Evolutionary conservation across 2,329 filamentous ascomycete species (phyloP).

Genomic region (Aspergillus latus): DNA sequence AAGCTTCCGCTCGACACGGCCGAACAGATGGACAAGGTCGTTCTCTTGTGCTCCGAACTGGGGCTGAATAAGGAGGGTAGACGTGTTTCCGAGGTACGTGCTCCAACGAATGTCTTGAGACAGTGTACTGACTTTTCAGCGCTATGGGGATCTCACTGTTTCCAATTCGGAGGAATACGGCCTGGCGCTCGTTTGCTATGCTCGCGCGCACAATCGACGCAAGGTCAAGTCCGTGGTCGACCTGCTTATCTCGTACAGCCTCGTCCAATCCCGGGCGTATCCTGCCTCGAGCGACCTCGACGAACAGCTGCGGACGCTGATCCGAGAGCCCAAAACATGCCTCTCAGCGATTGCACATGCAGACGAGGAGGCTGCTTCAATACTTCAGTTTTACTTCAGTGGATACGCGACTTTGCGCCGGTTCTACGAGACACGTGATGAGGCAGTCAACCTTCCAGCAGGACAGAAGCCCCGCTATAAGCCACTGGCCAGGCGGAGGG

Average conservation of each 20-base stretch:
- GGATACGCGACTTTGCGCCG: slow-evolving; percentile 88
- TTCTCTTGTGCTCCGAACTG: slow-evolving; percentile 72
- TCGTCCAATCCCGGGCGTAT: slow-evolving; percentile 80
- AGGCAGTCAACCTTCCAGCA: slow-evolving; percentile 46
- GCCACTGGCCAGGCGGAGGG: slow-evolving; percentile 62
- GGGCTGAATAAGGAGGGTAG: slow-evolving; percentile 77
- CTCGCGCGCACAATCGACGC: slow-evolving; percentile 72
- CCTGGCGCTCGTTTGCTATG: slow-evolving; percentile 85
- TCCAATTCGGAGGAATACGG: slow-evolving; percentile 75
- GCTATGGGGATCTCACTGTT: slow-evolving; percentile 76
- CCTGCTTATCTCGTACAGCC: slow-evolving; percentile 80
- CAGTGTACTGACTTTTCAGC: slow-evolving; percentile 50
- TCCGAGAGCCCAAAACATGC: slow-evolving; percentile 69
- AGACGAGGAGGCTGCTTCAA: slow-evolving; percentile 77
- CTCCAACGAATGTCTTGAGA: background rate
- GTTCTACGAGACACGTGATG: slow-evolving; percentile 87
- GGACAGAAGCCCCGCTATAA: slow-evolving; percentile 46
- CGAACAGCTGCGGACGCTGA: slow-evolving; percentile 65
- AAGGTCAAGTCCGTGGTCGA: slow-evolving; percentile 86
- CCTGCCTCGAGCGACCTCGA: slow-evolving; percentile 73
- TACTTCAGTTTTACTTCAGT: slow-evolving; percentile 81
- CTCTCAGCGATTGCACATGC: slow-evolving; percentile 70
- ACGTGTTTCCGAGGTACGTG: slow-evolving; percentile 74
- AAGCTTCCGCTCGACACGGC: slow-evolving; percentile 70
- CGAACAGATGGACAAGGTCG: slow-evolving; percentile 75